A percentile compares a stretch with the other conserved stretches of the same genome.
Conservation (phyloP, 2,329 filamentous ascomycete species). For the Cryphonectria naterciae region DNA sequence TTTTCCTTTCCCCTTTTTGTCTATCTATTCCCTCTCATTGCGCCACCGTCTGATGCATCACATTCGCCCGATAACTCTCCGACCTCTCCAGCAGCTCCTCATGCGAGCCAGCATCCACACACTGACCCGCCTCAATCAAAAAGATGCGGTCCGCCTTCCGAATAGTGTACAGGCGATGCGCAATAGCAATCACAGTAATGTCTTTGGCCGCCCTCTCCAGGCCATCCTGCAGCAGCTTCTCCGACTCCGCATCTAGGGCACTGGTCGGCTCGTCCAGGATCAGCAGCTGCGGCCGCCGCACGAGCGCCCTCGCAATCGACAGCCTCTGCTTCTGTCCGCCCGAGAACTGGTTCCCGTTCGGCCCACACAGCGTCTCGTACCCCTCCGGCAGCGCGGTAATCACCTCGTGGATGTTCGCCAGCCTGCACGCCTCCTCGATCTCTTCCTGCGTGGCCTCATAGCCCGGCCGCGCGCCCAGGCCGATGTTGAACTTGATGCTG, state of each 20-base stretch:
- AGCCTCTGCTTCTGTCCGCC: constrained; percentile 73
- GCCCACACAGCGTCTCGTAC: constrained; percentile 61
- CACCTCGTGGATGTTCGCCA: constrained; percentile 63
- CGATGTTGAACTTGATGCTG: constrained; percentile 46
- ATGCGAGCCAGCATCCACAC: constrained; percentile 43
- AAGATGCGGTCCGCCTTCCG: constrained; percentile 49
- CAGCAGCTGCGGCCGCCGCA: constrained; percentile 65
- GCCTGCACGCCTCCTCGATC: constrained; percentile 58
- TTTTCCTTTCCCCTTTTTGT: not conserved
- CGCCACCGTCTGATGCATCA: constrained; percentile 39
- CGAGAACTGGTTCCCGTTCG: constrained; percentile 67
- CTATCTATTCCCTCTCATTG: not conserved
- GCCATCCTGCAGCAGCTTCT: constrained; percentile 60
- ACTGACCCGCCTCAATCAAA: constrained; percentile 45
- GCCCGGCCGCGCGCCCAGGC: constrained; percentile 47
- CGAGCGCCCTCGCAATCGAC: constrained; percentile 69
- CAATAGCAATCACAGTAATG: constrained; percentile 49
- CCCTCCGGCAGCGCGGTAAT: constrained; percentile 59
- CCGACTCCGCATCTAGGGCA: constrained; percentile 66
- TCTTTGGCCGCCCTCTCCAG: constrained; percentile 52
- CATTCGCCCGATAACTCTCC: constrained; percentile 38
- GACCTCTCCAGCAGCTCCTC: constrained; percentile 36
- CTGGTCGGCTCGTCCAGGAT: constrained; percentile 74
- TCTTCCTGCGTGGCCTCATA: constrained; percentile 51
- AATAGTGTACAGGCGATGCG: constrained; percentile 50